Evolutionary conservation across 1,284 basidiomycete species (phyloP), one percentile per base, ranked within the genome.

Genomic region (Austropuccinia psidii): DNA sequence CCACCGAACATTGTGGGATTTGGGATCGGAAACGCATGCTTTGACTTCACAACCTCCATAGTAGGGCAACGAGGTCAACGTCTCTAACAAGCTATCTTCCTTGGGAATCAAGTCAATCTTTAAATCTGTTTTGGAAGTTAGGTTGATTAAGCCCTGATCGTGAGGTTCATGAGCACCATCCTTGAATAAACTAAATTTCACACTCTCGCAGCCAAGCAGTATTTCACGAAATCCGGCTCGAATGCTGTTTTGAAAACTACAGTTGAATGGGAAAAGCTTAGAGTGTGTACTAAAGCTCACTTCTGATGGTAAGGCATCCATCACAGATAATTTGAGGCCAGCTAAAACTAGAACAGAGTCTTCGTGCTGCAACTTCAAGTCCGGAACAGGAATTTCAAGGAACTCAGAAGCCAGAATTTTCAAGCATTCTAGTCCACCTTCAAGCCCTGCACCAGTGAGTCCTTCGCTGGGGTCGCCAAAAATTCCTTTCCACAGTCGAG

Each of bases 281-380:
- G 45, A 72, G 54, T 72, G 69, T 31, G 69, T 50, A 37, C 57
- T 72, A 35, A 72, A 54, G 24, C 69, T 50, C 37, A 72, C 49
- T 41, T 72, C 69, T 9, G 35, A 33, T 29, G 69, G 69, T 15
- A 72, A 33, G 17, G 24, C 47, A 50, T 61, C 57, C 24, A 62
- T 27, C n/a, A 54, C 29, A 27, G 57, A 62, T 47, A 72, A 39
- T 17, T 37, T 29, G 13, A 62, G 24, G 19, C 43, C 49, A 27
- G 9, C 17, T 17, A 72, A 39, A 41, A 27, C 29, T 27, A 72
- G 58, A 8, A 47, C 43, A 8, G 49, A 43, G 3, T 45, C 61
- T 4, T 64, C 21, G 17, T 49, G 37, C 24, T 39, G 31, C 17
- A 35, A 49, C 4, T 19, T 31, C 9, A 60, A 21, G n/a, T 62